Evolutionary conservation across 1,284 basidiomycete species (phyloP), one percentile per base, ranked within the genome.

Genomic region (Ganoderma lingzhi): DNA sequence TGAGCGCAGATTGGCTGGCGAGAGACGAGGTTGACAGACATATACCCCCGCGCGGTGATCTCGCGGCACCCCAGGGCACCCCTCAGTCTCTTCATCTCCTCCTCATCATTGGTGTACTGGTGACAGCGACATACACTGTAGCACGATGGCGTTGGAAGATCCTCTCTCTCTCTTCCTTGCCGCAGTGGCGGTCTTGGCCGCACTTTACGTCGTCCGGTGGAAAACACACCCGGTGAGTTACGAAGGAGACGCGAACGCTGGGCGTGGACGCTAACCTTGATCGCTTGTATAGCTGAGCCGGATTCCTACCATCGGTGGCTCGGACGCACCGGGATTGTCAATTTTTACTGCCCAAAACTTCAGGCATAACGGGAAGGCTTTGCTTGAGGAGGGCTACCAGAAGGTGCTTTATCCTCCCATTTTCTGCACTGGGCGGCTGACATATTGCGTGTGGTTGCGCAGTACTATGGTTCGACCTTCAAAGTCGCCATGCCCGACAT

Each of bases 321-420:
- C 80, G n/a, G 77, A 80, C 19, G 72, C 78, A 8, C 78, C 77
- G 30, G 61, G 83, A 30, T 69, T 81, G 3, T 84, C 83, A n/a
- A 84, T 79, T 70, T 71, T 78, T 30, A 76, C 79, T 2, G 76
- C 76, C 3, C 66, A 70, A 35, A 75, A 74, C 32, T 82, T 78
- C 68, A 66, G 82, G 58, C 66, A 70, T 9, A 71, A 82, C 73
- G 79, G 79, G 6, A 75, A 71, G 58, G 71, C 70, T 28, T 77
- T 84, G 74, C 70, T 84, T 3, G 75, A 81, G 62, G 77, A 82
- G 67, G 83, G 82, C 3, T 84, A 84, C 68, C 76, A 78, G 23
- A 78, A 77, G 70, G 83, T 82, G 42, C 37, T 75, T n/a, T 41
- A 17, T 37, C 44, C 10, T 23, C n/a, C 45, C 23, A 23, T 23